A percentile compares a stretch with the other conserved stretches of the same genome.
Conservation (phyloP, 345 rosid species). For the Capsella bursapastoris region DNA sequence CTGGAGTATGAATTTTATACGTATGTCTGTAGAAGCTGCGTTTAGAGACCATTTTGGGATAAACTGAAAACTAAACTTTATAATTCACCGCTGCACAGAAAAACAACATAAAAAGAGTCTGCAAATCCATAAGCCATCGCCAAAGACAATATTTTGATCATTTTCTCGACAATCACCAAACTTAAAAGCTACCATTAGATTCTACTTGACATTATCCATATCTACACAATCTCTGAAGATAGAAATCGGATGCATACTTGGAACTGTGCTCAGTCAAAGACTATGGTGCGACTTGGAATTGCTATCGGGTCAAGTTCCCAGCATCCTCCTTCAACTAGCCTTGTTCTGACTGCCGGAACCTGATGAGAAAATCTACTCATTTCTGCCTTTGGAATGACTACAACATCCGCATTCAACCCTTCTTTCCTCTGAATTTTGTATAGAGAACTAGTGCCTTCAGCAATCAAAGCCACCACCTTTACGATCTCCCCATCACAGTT, state of each 20-base stretch:
- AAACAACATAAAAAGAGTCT: neutral
- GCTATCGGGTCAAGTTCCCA: slow-evolving; percentile 64
- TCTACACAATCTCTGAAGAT: slow-evolving; percentile 11
- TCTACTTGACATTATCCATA: slow-evolving; percentile 5
- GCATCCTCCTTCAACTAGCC: slow-evolving; percentile 23
- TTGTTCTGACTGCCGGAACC: slow-evolving; percentile 51
- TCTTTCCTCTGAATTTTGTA: slow-evolving; percentile 46
- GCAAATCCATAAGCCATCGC: neutral
- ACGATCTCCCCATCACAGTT: slow-evolving; percentile 29
- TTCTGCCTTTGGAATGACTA: slow-evolving; percentile 48
- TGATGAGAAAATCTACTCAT: slow-evolving; percentile 61
- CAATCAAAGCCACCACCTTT: slow-evolving; percentile 46
- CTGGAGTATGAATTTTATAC: neutral
- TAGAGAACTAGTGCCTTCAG: slow-evolving; percentile 34
- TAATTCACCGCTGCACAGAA: slow-evolving; percentile 4
- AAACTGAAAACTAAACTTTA: neutral
- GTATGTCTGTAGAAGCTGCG: neutral
- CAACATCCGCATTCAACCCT: slow-evolving; percentile 33
- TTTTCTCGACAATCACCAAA: neutral
- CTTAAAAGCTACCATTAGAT: neutral
- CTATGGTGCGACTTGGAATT: slow-evolving; percentile 44
- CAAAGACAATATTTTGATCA: too few species aligned
- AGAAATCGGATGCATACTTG: slow-evolving; percentile 8
- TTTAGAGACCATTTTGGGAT: neutral
- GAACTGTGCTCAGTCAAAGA: slow-evolving; percentile 29